Percentiles rank a stretch among this genome's conserved stretches.
Conservation (phyloP, 495 filamentous ascomycete genomes). For the Cercophora sp. region DNA sequence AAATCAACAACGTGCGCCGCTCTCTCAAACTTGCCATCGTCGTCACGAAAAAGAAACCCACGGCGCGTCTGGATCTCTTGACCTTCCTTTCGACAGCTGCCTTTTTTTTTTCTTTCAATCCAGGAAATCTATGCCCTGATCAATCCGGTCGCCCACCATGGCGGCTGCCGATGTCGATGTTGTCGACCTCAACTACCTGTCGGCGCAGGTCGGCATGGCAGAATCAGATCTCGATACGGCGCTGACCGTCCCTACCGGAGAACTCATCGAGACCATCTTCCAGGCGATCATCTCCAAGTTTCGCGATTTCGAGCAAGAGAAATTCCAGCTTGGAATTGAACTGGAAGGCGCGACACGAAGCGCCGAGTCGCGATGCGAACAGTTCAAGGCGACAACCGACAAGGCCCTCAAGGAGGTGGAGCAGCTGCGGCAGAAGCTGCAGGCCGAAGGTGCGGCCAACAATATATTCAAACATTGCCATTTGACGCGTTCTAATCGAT, state of each 20-base stretch:
- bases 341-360: constrained; percentile 80
- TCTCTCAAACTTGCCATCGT: too few species aligned
- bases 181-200: constrained; percentile 71
- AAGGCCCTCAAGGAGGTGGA: constrained; percentile 77
- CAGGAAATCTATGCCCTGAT: constrained; percentile 10
- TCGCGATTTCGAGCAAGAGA: constrained; percentile 79
- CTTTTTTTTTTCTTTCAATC: neutral
- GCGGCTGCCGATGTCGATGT: constrained; percentile 71
- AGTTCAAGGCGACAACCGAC: constrained; percentile 73
- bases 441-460: constrained; percentile 74
- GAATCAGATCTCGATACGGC: constrained; percentile 61
- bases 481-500: too few species aligned
- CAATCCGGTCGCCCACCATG: constrained; percentile 51
- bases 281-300: constrained; percentile 66
- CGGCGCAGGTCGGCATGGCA: constrained; percentile 68
- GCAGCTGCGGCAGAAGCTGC: constrained; percentile 71
- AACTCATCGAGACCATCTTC: constrained; percentile 69
- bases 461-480: too few species aligned
- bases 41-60: too few species aligned
- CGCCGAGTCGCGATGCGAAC: constrained; percentile 74
- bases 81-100: neutral
- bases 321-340: constrained; percentile 84
- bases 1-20: too few species aligned
- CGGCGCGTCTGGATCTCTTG: neutral
- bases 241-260: constrained; percentile 68